Percentiles rank a stretch among this genome's conserved stretches.
phyloP scores from a whole-genome alignment of 1,284 basidiomycete genomes.

The Rhodofomes roseus region DNA sequence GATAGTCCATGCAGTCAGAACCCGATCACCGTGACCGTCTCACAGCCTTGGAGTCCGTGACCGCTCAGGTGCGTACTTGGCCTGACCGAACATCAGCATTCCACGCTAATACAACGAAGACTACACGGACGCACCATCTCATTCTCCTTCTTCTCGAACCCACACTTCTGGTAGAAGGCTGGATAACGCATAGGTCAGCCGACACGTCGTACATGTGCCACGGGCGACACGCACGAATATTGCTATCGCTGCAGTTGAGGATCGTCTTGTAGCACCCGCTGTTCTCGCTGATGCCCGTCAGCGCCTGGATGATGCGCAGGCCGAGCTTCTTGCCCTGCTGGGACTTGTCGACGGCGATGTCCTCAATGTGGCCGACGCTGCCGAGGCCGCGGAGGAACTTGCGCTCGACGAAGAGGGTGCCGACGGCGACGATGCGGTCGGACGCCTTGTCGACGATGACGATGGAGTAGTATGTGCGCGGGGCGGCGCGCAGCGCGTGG shows the following conservation, averaged over 20 bases:
- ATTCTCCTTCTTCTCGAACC: conserved; percentile 82
- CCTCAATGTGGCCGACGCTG: conserved; percentile 92
- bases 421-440: conserved; percentile 83
- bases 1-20: background rate
- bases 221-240: conserved; percentile 70
- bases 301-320: conserved; percentile 79
- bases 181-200: conserved; percentile 11
- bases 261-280: conserved; percentile 94
- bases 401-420: conserved; percentile 84
- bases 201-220: background rate
- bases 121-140: conserved; percentile 85
- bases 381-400: conserved; percentile 88
- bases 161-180: conserved; percentile 98
- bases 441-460: conserved; percentile 77
- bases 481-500: conserved; percentile 47
- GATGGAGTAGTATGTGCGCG: conserved; percentile 78
- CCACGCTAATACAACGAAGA: background rate
- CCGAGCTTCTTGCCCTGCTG: conserved; percentile 92
- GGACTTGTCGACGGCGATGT: conserved; percentile 88
- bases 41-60: conserved; percentile 35
- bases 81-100: conserved; percentile 31
- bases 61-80: conserved; percentile 49
- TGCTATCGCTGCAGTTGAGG: conserved; percentile 88
- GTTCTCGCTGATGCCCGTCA: conserved; percentile 76
- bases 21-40: background rate